Evolutionary conservation across 2,329 filamentous ascomycete species (phyloP).

Genomic region (Huntiella bhutanensis): DNA sequence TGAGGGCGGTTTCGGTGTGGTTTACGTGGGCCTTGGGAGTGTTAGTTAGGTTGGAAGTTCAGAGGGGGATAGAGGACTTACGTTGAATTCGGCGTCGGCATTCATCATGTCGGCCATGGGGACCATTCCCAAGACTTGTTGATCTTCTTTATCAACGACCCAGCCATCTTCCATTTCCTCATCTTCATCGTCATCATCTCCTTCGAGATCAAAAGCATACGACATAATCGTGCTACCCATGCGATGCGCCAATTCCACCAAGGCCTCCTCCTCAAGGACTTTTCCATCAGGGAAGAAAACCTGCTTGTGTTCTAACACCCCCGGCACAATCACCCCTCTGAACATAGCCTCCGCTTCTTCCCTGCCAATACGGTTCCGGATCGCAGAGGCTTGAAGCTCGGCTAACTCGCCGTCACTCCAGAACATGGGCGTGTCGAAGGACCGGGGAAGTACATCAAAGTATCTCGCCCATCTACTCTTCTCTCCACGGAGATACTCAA

Average conservation of each 20-base stretch:
- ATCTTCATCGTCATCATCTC: conserved; percentile 33
- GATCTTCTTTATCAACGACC: conserved; percentile 41
- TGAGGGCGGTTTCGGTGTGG: conserved; percentile 35
- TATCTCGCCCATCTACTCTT: conserved; percentile 60
- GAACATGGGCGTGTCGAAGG: conserved; percentile 80
- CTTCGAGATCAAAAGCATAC: conserved; percentile 69
- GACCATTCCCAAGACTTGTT: conserved; percentile 61
- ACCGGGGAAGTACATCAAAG: conserved; percentile 49
- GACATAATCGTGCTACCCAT: conserved; percentile 87
- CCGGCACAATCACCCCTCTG: conserved; percentile 30
- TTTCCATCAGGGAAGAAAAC: conserved; percentile 26
- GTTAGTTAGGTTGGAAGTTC: neutral
- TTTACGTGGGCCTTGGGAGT: conserved; percentile 30
- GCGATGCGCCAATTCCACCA: conserved; percentile 43
- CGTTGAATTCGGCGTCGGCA: conserved; percentile 72
- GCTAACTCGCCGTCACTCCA: conserved; percentile 55
- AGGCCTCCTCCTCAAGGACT: conserved; percentile 23
- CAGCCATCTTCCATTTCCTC: conserved; percentile 42
- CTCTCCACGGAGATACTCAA: conserved; percentile 43
- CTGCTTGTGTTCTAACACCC: conserved; percentile 25
- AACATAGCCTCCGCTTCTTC: conserved; percentile 53
- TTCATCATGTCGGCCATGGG: conserved; percentile 82
- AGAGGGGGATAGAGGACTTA: conserved; percentile 4
- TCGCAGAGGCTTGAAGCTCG: conserved; percentile 57
- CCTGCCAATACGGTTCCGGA: conserved; percentile 60